Percentiles rank a stretch among this genome's conserved stretches.
Conservation (phyloP, 1,139 yeast species). For the Blastobotrys raffinosifermentans region DNA sequence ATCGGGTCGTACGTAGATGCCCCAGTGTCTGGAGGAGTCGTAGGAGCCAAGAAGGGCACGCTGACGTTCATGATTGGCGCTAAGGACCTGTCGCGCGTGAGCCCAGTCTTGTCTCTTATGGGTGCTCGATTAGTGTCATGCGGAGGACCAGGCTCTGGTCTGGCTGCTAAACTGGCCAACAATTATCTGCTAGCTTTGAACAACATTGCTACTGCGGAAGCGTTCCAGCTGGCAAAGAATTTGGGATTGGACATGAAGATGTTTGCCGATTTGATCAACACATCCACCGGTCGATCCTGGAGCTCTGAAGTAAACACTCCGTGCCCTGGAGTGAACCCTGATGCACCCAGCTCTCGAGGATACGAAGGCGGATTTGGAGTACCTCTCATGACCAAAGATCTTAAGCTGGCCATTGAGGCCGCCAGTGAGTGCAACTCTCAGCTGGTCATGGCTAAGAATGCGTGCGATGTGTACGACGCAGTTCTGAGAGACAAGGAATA, state of each 20-base stretch:
- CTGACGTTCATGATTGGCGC: slow-evolving; percentile 53
- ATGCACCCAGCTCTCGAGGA: slow-evolving; percentile 43
- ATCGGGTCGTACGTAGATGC: slow-evolving; percentile 45
- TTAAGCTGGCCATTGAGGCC: slow-evolving; percentile 48
- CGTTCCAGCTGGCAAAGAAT: slow-evolving; percentile 52
- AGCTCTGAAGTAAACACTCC: slow-evolving; percentile 58
- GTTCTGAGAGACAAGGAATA: slow-evolving; percentile 23
- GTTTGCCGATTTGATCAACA: slow-evolving; percentile 49
- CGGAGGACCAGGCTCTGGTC: slow-evolving; percentile 52
- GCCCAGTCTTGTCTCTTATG: slow-evolving; percentile 41
- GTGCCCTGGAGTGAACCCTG: slow-evolving; percentile 46
- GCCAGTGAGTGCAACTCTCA: slow-evolving; percentile 32
- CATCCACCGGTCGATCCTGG: slow-evolving; percentile 59
- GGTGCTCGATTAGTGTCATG: slow-evolving; percentile 51
- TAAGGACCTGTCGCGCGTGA: slow-evolving; percentile 14
- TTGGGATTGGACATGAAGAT: slow-evolving; percentile 46
- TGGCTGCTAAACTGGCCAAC: slow-evolving; percentile 55
- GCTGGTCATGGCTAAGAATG: slow-evolving; percentile 27
- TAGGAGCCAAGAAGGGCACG: slow-evolving; percentile 53
- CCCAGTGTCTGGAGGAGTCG: slow-evolving; percentile 59
- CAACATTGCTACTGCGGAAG: slow-evolving; percentile 56
- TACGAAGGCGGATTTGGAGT: slow-evolving; percentile 53
- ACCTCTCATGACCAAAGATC: slow-evolving; percentile 50
- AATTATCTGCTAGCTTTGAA: slow-evolving; percentile 54
- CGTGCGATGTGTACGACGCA: slow-evolving; percentile 26